A percentile compares a stretch with the other conserved stretches of the same genome.
Evolutionary conservation across 1,284 basidiomycete genomes (phyloP).

Genomic region (Pseudozyma pruni): DNA sequence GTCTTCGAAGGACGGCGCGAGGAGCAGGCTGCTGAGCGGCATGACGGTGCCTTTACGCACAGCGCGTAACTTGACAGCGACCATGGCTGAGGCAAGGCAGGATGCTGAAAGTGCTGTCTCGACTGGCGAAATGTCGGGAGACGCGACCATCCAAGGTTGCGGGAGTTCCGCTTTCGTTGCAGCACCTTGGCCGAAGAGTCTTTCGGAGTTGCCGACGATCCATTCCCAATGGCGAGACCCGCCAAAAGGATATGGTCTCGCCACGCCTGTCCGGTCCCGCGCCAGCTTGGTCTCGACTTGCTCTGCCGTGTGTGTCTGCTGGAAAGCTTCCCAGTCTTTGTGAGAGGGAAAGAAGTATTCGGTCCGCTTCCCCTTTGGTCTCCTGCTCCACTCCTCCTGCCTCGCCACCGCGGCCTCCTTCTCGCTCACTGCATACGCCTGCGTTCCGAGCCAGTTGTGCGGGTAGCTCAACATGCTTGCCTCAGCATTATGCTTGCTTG

Average conservation of each 20-base stretch:
- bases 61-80: constrained; percentile 37
- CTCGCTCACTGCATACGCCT: constrained; percentile 30
- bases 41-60: constrained; percentile 44
- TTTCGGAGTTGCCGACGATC: constrained; percentile 37
- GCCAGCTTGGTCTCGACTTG: constrained; percentile 15
- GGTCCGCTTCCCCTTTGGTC: constrained; percentile 60
- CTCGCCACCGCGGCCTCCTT: constrained; percentile 18
- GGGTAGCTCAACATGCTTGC: constrained; percentile 46
- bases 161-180: background rate
- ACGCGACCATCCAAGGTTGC: constrained; percentile 23
- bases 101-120: constrained; percentile 13
- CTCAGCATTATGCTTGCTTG: background rate
- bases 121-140: background rate
- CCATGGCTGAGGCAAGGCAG: constrained; percentile 26
- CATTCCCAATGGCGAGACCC: constrained; percentile 28
- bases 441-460: constrained; percentile 52
- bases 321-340: constrained; percentile 31
- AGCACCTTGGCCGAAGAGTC: constrained; percentile 10
- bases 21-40: constrained; percentile 30
- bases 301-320: constrained; percentile 12
- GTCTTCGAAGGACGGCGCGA: constrained; percentile 25
- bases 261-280: constrained; percentile 24
- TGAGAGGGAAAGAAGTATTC: constrained; percentile 46
- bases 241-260: constrained; percentile 34
- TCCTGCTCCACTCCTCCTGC: constrained; percentile 46